Conservation (phyloP, 148 eudicot genomes). For the Rhododendron ovatum region DNA sequence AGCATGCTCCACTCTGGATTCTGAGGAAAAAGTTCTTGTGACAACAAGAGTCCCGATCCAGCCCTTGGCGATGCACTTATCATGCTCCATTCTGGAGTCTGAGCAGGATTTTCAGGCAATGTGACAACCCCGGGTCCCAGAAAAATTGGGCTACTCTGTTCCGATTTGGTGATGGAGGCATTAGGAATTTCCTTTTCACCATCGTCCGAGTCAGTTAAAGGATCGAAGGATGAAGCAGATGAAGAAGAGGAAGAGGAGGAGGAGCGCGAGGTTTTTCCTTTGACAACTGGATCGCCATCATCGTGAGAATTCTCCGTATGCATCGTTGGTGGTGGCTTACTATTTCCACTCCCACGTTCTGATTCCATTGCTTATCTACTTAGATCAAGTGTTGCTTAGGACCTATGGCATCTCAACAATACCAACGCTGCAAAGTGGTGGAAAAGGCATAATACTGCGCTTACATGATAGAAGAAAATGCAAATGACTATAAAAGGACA, state of each 20-base stretch:
- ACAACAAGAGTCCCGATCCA: neutral
- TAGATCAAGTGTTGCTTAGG: neutral
- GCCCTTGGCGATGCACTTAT: conserved; percentile 19
- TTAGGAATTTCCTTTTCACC: neutral
- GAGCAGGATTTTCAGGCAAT: conserved; percentile 8
- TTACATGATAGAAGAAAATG: neutral
- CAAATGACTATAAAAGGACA: neutral
- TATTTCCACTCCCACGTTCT: conserved; percentile 3
- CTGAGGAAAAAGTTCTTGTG: conserved; percentile 2
- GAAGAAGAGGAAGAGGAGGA: conserved; percentile 21
- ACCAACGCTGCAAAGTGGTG: conserved; percentile 1
- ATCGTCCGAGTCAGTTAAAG: conserved; percentile 12
- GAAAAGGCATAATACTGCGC: neutral
- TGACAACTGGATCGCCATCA: conserved; percentile 6
- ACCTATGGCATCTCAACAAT: conserved; percentile 11
- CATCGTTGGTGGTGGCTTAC: neutral
- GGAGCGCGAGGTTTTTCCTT: conserved; percentile 5
- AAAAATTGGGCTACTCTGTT: neutral
- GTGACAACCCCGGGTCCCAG: neutral
- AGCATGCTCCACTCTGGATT: conserved; percentile 6
- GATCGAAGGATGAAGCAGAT: conserved; percentile 14
- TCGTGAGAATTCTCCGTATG: neutral
- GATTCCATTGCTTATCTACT: conserved; percentile 13
- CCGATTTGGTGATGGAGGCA: conserved; percentile 8
- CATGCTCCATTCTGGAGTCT: conserved; percentile 27